A percentile compares a stretch with the other conserved stretches of the same genome.
phyloP scores from a whole-genome alignment of 2,329 filamentous ascomycete species.

The Juglanconis sp. region DNA sequence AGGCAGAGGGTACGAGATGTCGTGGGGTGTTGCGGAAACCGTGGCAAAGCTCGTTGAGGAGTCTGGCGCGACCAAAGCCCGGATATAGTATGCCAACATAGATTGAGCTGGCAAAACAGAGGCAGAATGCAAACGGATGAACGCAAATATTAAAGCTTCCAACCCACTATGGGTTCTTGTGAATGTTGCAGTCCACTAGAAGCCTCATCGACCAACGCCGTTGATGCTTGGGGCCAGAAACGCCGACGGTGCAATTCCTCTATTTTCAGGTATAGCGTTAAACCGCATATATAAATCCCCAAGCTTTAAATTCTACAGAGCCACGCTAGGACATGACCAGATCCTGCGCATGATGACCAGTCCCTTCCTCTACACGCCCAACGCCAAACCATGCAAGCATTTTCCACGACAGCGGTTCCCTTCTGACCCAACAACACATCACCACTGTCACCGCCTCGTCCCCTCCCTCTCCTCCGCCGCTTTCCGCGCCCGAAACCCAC shows the following conservation, averaged over 20 bases:
- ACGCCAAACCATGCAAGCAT: neutral
- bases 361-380: neutral
- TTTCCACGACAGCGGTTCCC: neutral
- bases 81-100: neutral
- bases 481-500: constrained; percentile 43
- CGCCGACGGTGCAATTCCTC: neutral
- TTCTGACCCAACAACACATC: neutral
- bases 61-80: constrained; percentile 14
- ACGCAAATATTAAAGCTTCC: neutral
- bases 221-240: neutral
- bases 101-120: neutral
- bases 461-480: constrained; percentile 20
- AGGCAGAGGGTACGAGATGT: constrained; percentile 47
- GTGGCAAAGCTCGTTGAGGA: constrained; percentile 33
- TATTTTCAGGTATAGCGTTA: neutral
- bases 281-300: neutral
- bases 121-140: neutral
- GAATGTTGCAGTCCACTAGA: neutral
- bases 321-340: neutral
- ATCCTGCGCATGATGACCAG: neutral
- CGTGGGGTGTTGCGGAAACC: constrained; percentile 45
- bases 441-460: constrained; percentile 6
- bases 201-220: neutral
- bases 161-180: neutral
- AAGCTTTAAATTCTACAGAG: neutral